Evolutionary conservation across 257 asterid genomes (phyloP).

Genomic region (Plantago ovata): DNA sequence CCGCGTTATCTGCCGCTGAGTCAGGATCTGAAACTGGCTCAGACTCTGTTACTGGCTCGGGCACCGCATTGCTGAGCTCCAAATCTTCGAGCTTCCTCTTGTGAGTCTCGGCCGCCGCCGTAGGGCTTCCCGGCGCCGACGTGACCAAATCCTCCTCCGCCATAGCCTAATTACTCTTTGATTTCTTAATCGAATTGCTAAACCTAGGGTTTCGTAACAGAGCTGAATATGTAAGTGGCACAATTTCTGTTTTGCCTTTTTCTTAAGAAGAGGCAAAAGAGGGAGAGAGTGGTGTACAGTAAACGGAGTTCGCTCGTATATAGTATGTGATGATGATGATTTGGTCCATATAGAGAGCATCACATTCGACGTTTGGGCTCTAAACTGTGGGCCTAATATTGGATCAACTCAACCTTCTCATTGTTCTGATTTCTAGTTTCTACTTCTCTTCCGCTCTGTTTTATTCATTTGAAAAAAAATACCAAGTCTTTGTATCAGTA

Average conservation of each 20-base stretch:
- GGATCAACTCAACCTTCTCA: too few relatives aligned
- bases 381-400: too few relatives aligned
- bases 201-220: conserved; percentile 11
- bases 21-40: conserved; percentile 26
- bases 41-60: conserved; percentile 34
- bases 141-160: conserved; percentile 52
- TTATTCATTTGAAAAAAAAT: too few relatives aligned
- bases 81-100: conserved; percentile 85
- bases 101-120: conserved; percentile 45
- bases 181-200: background rate
- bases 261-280: too few relatives aligned
- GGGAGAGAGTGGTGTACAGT: too few relatives aligned
- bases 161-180: conserved; percentile 5
- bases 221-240: background rate
- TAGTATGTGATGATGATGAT: too few relatives aligned
- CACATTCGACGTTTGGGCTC: too few relatives aligned
- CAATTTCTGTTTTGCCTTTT: background rate
- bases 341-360: too few relatives aligned
- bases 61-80: conserved; percentile 47
- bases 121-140: conserved; percentile 30
- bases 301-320: too few relatives aligned
- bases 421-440: too few relatives aligned
- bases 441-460: too few relatives aligned
- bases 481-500: too few relatives aligned
- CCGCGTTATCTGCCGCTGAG: conserved; percentile 27